Conservation (phyloP, 345 rosid species). For the Mangifera indica region DNA sequence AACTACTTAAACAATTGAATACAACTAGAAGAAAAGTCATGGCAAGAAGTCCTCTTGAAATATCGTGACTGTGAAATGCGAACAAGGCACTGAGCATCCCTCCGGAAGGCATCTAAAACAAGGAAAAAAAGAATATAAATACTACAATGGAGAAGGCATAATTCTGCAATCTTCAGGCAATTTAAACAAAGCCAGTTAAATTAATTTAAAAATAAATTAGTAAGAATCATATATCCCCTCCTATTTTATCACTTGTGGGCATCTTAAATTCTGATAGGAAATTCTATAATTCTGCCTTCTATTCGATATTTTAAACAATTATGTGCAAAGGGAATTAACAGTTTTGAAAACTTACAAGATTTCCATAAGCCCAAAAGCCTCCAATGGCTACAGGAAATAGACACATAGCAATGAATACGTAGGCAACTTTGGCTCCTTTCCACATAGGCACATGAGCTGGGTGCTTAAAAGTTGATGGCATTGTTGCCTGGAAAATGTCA, state of each 20-base stretch:
- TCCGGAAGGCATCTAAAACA: conserved; percentile 79
- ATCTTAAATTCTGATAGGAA: background rate
- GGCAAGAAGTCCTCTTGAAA: conserved; percentile 86
- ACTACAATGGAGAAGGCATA: background rate
- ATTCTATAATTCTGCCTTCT: background rate
- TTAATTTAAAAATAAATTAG: background rate
- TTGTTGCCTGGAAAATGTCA: conserved; percentile 62
- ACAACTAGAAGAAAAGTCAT: conserved; percentile 85
- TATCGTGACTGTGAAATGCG: conserved; percentile 84
- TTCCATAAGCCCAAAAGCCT: conserved; percentile 97
- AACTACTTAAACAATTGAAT: conserved; percentile 86
- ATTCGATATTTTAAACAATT: background rate
- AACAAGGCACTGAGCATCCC: conserved; percentile 85
- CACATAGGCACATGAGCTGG: conserved; percentile 99
- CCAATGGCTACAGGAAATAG: conserved; percentile 88
- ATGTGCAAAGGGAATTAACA: background rate
- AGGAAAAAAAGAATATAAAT: background rate
- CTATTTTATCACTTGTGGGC: background rate
- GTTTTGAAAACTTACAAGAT: conserved; percentile 57
- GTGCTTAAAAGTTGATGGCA: conserved; percentile 97
- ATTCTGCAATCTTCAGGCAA: background rate
- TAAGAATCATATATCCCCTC: background rate
- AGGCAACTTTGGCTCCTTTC: conserved; percentile 97
- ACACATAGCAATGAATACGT: conserved; percentile 84
- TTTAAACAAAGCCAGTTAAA: background rate